Conservation (phyloP, 257 asterid genomes). For the Pogostemon cablin region DNA sequence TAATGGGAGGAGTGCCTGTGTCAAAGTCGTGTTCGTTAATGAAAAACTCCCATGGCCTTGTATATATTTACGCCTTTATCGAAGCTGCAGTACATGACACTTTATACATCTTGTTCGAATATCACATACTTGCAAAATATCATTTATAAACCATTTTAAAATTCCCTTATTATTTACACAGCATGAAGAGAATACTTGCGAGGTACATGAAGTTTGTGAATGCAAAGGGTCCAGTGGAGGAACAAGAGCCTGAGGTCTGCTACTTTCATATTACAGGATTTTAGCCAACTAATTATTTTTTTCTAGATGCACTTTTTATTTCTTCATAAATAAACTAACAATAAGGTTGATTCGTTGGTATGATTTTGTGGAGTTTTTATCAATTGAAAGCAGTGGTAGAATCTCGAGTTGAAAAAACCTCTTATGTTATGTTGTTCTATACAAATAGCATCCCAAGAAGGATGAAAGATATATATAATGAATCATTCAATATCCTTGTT, state of each 20-base stretch:
- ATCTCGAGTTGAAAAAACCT: neutral
- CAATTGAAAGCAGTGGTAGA: neutral
- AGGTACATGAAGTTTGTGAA: constrained; percentile 52
- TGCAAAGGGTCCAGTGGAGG: constrained; percentile 42
- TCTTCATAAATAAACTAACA: neutral
- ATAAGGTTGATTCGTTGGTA: neutral
- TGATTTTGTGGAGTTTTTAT: neutral
- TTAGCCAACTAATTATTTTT: neutral
- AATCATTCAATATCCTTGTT: no score
- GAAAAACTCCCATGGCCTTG: no score
- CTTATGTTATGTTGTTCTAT: neutral
- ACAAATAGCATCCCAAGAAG: neutral
- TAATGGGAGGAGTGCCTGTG: no score
- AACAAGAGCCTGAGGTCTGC: constrained; percentile 52
- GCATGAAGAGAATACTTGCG: constrained; percentile 59
- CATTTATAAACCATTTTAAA: neutral
- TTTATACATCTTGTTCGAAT: neutral
- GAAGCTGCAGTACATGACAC: neutral
- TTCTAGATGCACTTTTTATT: neutral
- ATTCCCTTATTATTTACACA: constrained; percentile 37
- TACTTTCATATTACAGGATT: constrained; percentile 5
- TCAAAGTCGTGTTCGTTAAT: no score
- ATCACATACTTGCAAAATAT: neutral
- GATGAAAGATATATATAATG: no score
- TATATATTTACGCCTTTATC: no score